Evolutionary conservation across 345 rosid species (phyloP), one percentile per base, ranked within the genome.

Genomic region (Euphorbia lathyris): DNA sequence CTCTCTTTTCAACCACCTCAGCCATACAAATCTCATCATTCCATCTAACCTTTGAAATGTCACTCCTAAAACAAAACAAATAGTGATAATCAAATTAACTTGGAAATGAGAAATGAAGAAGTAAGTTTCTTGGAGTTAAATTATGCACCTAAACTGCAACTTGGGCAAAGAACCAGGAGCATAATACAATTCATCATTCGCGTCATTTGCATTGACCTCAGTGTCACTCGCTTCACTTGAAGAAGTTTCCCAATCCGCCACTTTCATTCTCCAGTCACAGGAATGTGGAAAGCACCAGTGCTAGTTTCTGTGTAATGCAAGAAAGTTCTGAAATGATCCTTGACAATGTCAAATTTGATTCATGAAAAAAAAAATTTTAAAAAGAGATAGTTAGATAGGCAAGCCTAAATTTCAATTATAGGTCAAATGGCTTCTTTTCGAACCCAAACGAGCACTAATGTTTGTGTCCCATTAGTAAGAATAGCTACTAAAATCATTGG

Each of bases 21-120:
- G 91, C 92, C 88, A 93, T 75, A 58, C 84, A 86, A 74, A 83
- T 22, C 53, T 81, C 78, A 4, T 56, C 50, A 27, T 77, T 68
- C 98, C 97, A 91, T 63, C 75, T 76, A 72, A 92, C 96, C 79
- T 82, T 87, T 2, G 98, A 93, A 43, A 81, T 50, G 50, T 78
- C 85, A 72, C 79, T 82, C 87, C 90, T 84, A 36, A 29, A 65
- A 73, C 25, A 48, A 12, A 26, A 9, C 8, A 30, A 12, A 55
- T 22, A 14, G 30, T 8, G 52, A 65, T 47, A 17, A 48, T 22
- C 9, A 17, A 5, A 26, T 42, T 5, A 45, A 45, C n/a, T 22
- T 9, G 4, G 34, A 27, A 5, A 48, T 23, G 32, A 17, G 10
- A 27, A 43, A n/a, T 40, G 22, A 16, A 66, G 7, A 48, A 56